Percentiles rank a stretch among this genome's conserved stretches.
phyloP scores from a whole-genome alignment of 2,329 filamentous ascomycete species.

The Pleurostoma richardsiae region DNA sequence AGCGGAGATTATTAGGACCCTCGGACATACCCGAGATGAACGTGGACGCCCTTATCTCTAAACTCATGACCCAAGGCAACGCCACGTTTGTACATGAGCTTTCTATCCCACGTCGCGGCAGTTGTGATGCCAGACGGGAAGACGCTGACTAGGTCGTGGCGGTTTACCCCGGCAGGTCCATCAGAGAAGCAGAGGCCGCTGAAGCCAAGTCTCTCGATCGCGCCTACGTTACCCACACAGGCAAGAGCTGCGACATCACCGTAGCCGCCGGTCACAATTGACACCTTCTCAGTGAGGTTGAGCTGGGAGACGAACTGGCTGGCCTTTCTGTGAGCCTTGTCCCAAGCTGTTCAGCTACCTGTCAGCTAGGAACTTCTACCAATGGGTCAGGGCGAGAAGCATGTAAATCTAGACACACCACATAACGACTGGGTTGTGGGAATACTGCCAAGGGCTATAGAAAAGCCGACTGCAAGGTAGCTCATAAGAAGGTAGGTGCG shows the following conservation, averaged over 20 bases:
- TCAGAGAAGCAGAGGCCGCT: neutral
- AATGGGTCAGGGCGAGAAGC: too few species aligned
- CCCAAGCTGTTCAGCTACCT: neutral
- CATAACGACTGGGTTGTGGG: too few species aligned
- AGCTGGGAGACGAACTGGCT: constrained; percentile 1
- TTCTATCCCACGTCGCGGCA: neutral
- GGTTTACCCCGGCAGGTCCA: neutral
- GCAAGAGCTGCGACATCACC: neutral
- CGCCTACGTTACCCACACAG: neutral
- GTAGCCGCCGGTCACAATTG: neutral
- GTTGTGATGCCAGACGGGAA: neutral
- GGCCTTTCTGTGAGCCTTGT: neutral
- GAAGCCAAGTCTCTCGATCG: constrained; percentile 1
- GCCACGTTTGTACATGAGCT: neutral
- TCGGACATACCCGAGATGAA: neutral
- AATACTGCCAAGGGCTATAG: too few species aligned
- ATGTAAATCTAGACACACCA: too few species aligned
- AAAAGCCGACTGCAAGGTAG: too few species aligned
- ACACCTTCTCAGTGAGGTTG: neutral
- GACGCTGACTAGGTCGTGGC: neutral
- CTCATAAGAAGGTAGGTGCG: too few species aligned
- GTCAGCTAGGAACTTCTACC: too few species aligned
- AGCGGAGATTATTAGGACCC: too few species aligned
- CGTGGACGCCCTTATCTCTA: neutral
- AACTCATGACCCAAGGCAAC: neutral